Percentiles rank a stretch among this genome's conserved stretches.
Conservation (phyloP, 73 alveolate species). For the Blepharisma stoltei region DNA sequence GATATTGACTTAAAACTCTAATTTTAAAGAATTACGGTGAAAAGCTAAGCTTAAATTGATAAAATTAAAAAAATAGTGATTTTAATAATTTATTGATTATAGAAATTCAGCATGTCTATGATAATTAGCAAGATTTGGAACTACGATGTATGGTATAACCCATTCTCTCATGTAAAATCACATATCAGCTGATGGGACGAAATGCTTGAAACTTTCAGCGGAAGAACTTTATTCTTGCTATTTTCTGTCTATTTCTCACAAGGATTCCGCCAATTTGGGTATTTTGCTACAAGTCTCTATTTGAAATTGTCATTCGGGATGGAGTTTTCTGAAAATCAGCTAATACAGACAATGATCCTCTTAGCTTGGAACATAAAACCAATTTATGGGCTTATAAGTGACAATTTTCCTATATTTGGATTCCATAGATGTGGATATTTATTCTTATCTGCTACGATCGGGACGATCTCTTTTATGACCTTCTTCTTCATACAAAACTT, state of each 20-base stretch:
- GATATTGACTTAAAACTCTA: no score
- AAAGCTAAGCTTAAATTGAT: no score
- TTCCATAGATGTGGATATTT: not conserved
- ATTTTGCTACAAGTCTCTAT: not conserved
- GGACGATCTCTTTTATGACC: not conserved
- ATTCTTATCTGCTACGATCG: not conserved
- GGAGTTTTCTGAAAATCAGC: not conserved
- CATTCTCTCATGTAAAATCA: no score
- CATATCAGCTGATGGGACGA: no score
- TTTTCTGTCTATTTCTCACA: conserved; percentile 16
- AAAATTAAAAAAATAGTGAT: no score
- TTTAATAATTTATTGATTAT: no score
- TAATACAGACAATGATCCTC: not conserved
- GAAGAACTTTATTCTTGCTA: not conserved
- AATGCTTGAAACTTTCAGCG: not conserved
- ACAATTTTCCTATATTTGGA: conserved; percentile 19
- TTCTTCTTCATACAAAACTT: not conserved
- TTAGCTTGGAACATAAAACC: conserved; percentile 10
- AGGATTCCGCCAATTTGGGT: not conserved
- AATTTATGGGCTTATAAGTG: not conserved
- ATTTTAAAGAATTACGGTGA: no score
- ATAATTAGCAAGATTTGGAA: no score
- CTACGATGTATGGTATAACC: no score
- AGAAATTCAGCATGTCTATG: no score
- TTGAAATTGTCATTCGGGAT: not conserved